Conservation (phyloP, 441 rosid species). For the Eutrema salsugineum region DNA sequence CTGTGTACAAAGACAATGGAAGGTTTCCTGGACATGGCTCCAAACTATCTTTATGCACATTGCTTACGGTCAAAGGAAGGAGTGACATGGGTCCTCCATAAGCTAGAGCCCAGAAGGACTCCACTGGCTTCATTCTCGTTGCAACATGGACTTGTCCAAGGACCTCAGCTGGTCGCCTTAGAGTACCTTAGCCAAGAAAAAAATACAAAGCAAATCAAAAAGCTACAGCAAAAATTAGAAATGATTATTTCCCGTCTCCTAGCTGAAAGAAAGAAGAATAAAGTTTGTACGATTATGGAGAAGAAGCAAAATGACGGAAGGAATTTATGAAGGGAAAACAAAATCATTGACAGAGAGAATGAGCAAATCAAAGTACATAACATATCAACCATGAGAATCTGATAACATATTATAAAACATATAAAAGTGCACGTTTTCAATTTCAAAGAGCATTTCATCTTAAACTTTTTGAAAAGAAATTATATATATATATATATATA, state of each 20-base stretch:
- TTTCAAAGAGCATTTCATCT: slow-evolving; percentile 1
- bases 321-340: neutral
- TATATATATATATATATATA: slow-evolving; percentile 17
- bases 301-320: slow-evolving; percentile 6
- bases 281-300: neutral
- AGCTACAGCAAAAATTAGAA: neutral
- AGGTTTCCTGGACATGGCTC: slow-evolving; percentile 69
- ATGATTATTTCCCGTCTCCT: slow-evolving; percentile 2
- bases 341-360: neutral
- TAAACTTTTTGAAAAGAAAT: neutral
- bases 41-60: slow-evolving; percentile 71
- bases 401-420: slow-evolving; percentile 10
- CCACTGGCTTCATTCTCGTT: slow-evolving; percentile 78
- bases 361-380: slow-evolving; percentile 7
- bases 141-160: slow-evolving; percentile 99
- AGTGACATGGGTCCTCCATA: slow-evolving; percentile 97
- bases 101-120: slow-evolving; percentile 97
- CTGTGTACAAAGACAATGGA: slow-evolving; percentile 58
- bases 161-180: slow-evolving; percentile 96
- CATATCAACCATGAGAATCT: slow-evolving; percentile 11
- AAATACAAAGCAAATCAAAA: slow-evolving; percentile 15
- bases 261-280: neutral
- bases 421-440: neutral
- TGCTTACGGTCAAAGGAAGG: slow-evolving; percentile 84
- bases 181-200: slow-evolving; percentile 52